These are phyloP conservation scores for Strobilomyces confusus DNA, from an alignment of 768 basidiomycete genomes.

Conservation along the genomic window DNA sequence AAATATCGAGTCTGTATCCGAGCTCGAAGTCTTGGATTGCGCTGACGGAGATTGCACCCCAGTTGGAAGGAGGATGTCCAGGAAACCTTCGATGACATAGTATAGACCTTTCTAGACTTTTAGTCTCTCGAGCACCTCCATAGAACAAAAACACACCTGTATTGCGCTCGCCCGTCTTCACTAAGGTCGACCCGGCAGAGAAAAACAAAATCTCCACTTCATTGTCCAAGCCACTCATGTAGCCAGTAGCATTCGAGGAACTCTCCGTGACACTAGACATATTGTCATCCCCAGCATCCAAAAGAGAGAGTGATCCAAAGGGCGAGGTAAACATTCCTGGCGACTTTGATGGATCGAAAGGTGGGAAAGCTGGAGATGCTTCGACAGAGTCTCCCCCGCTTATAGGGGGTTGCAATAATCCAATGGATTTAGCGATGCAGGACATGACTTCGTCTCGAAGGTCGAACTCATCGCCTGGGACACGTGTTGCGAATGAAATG, in stretches of 20 bases:
- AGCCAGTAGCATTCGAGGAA: constrained; percentile 47
- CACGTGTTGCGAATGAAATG: constrained; percentile 19
- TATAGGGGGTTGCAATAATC: constrained; percentile 81
- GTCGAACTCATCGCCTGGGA: constrained; percentile 74
- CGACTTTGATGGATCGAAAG: constrained; percentile 39
- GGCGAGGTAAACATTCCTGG: constrained; percentile 52
- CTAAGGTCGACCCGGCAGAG: constrained; percentile 78
- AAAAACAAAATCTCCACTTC: constrained; percentile 96
- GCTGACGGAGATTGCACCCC: constrained; percentile 13
- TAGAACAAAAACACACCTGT: constrained; percentile 50
- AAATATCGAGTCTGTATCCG: constrained; percentile 37
- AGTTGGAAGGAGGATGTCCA: constrained; percentile 80
- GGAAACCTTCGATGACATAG: constrained; percentile 93
- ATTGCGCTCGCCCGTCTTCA: constrained; percentile 85
- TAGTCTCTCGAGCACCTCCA: not conserved
- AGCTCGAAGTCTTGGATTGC: constrained; percentile 18
- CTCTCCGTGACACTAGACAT: constrained; percentile 60
- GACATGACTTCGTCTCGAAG: constrained; percentile 97
- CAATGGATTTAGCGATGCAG: constrained; percentile 96
- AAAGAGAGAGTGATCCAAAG: constrained; percentile 68
- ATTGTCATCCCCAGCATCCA: constrained; percentile 68
- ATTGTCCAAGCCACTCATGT: constrained; percentile 86
- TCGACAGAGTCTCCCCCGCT: constrained; percentile 64
- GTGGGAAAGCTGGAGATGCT: constrained; percentile 58
- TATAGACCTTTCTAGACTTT: constrained; percentile 56